A percentile compares a stretch with the other conserved stretches of the same genome.
Evolutionary conservation across 2,329 filamentous ascomycete species (phyloP).

Genomic region (Boeremia exigua): DNA sequence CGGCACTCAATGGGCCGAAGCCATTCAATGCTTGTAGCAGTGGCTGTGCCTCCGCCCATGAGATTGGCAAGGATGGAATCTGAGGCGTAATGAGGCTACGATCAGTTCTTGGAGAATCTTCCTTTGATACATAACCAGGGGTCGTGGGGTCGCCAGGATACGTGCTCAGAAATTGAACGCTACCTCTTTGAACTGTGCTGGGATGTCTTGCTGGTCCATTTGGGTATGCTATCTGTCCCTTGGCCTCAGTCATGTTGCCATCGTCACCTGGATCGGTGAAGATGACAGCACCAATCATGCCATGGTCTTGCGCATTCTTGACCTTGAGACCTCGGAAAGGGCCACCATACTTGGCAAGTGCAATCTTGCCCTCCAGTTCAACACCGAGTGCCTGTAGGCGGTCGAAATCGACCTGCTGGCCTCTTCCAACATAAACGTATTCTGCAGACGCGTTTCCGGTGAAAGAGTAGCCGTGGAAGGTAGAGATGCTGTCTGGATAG

Average conservation of each 20-base stretch:
- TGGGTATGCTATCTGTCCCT: constrained; percentile 53
- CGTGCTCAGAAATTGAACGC: constrained; percentile 66
- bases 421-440: constrained; percentile 55
- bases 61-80: constrained; percentile 88
- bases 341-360: constrained; percentile 54
- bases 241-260: constrained; percentile 55
- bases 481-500: constrained; percentile 50
- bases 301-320: constrained; percentile 54
- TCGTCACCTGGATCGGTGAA: constrained; percentile 56
- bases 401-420: constrained; percentile 55
- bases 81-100: constrained; percentile 69
- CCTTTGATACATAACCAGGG: constrained; percentile 78
- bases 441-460: constrained; percentile 55
- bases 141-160: constrained; percentile 53
- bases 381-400: constrained; percentile 51
- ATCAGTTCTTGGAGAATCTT: constrained; percentile 74
- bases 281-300: constrained; percentile 55
- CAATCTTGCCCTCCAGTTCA: constrained; percentile 56
- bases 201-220: constrained; percentile 54
- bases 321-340: constrained; percentile 57
- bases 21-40: constrained; percentile 84
- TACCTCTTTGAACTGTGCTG: constrained; percentile 54
- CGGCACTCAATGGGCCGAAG: constrained; percentile 66
- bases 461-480: constrained; percentile 57
- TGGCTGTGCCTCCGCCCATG: constrained; percentile 79